Base-by-base conservation (phyloP, 2,329 filamentous ascomycete species). In the Trichoderma cornu-damae region DNA sequence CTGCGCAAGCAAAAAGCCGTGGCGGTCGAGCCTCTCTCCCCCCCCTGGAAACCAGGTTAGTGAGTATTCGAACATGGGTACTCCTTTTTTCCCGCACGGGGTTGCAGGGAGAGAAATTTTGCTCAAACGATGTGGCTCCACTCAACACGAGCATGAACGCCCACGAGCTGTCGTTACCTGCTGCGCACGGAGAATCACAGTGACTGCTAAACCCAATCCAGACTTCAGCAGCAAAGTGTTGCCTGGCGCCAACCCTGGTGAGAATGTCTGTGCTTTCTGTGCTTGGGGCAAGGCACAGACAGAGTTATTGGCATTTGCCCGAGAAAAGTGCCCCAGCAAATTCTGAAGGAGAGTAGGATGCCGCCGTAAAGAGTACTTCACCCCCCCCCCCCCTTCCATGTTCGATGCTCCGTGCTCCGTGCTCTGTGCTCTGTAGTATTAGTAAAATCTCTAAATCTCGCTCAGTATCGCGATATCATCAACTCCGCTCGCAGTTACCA, bases 61-160 rank as follows among this genome's bases (percentile, higher is more conserved):
- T 16, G 18, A 30, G 32, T 22, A 37, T 47, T 37, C 20, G 52
- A n/a, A 38, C 52, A 55, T 37, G 52, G 52, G 18, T 32, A 30
- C 52, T 38, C 52, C 42, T 55, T 55, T 55, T 55, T 47, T 28
- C 26, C 48, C 42, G 42, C 42, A 55, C 34, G 52, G 52, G 52
- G 52, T 46, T 55, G 42, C 52, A 55, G 42, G 52, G 52, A 38
- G 34, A 55, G 52, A 55, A 46, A 30, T 55, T 55, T 55, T 55
- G 40, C 24, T 44, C 38, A 55, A 35, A 28, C 40, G 32, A 38
- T 16, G 30, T 20, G n/a, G 28, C 52, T 55, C 52, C 52, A 55
- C 52, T 55, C 30, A 46, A 55, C 40, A 55, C 52, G 52, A 47
- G 52, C 52, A 55, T 55, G 52, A 55, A 55, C 42, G 32, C 42